Percentiles rank a stretch among this genome's conserved stretches.
phyloP scores from a whole-genome alignment of 805 yeast species.

The Kluyveromyces starmeri region DNA sequence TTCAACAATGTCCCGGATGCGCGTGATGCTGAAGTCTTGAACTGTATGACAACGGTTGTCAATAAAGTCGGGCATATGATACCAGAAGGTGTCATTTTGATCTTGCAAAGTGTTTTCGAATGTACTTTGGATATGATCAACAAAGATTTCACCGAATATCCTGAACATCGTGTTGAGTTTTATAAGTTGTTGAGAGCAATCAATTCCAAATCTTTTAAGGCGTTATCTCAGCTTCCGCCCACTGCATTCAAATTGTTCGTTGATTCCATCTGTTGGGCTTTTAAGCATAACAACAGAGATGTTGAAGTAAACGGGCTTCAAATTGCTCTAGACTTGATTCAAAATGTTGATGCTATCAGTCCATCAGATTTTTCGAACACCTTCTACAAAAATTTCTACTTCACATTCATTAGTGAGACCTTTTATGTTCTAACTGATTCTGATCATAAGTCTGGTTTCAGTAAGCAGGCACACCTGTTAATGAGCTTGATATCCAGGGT shows the following conservation, averaged over 20 bases:
- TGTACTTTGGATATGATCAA: constrained; percentile 93
- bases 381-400: constrained; percentile 81
- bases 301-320: constrained; percentile 89
- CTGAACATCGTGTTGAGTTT: constrained; percentile 95
- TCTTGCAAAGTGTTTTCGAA: constrained; percentile 85
- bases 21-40: constrained; percentile 93
- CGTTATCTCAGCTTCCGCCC: constrained; percentile 80
- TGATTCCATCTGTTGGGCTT: constrained; percentile 96
- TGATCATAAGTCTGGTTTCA: constrained; percentile 95
- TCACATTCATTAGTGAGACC: constrained; percentile 83
- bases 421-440: constrained; percentile 92
- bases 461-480: constrained; percentile 74
- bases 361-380: constrained; percentile 65
- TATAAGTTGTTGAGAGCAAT: constrained; percentile 84
- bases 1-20: constrained; percentile 87
- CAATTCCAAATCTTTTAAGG: constrained; percentile 74
- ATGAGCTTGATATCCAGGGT: constrained; percentile 79
- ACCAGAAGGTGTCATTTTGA: constrained; percentile 80
- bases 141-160: constrained; percentile 91
- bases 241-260: constrained; percentile 85
- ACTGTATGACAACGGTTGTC: constrained; percentile 88
- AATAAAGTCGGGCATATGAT: constrained; percentile 79
- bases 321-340: constrained; percentile 72
- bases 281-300: constrained; percentile 94
- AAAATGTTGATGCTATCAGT: constrained; percentile 74